phyloP scores from a whole-genome alignment of 148 eudicot species.

The Fagopyrum esculentum region DNA sequence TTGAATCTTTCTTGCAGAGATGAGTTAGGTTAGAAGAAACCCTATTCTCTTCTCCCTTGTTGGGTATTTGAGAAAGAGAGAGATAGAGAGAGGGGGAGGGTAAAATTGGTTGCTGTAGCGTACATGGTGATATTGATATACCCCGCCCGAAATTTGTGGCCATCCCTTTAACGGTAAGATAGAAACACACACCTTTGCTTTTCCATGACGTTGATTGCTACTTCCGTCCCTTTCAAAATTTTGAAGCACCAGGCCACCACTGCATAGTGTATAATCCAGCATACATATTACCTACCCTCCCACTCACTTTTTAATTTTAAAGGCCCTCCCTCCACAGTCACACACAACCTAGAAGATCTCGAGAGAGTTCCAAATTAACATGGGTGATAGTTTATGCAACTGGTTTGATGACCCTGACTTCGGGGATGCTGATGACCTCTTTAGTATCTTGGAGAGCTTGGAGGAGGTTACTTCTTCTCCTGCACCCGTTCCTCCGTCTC shows the following conservation, averaged over 20 bases:
- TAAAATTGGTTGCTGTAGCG: not conserved
- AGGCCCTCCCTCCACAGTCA: too few relatives aligned
- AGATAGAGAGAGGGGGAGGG: not conserved
- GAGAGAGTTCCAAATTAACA: not conserved
- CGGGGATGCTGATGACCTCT: constrained; percentile 36
- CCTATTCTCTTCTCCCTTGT: not conserved
- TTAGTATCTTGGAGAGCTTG: constrained; percentile 48
- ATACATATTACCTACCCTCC: not conserved
- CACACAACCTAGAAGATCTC: too few relatives aligned
- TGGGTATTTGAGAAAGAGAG: not conserved
- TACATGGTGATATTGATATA: not conserved
- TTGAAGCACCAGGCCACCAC: not conserved
- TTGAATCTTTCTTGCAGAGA: not conserved
- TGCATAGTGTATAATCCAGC: not conserved
- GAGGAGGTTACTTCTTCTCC: constrained; percentile 24
- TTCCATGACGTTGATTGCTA: not conserved
- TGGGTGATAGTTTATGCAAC: constrained; percentile 26
- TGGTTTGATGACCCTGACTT: constrained; percentile 33
- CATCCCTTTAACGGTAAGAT: not conserved
- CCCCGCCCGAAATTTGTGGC: constrained; percentile 6
- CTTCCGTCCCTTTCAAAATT: constrained; percentile 1
- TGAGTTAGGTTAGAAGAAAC: not conserved
- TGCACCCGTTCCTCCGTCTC: constrained; percentile 10
- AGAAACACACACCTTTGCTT: not conserved
- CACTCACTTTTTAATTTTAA: not conserved